Evolutionary conservation across 2,329 filamentous ascomycete genomes (phyloP), one percentile per base, ranked within the genome.

Genomic region (Apiospora malaysiana): DNA sequence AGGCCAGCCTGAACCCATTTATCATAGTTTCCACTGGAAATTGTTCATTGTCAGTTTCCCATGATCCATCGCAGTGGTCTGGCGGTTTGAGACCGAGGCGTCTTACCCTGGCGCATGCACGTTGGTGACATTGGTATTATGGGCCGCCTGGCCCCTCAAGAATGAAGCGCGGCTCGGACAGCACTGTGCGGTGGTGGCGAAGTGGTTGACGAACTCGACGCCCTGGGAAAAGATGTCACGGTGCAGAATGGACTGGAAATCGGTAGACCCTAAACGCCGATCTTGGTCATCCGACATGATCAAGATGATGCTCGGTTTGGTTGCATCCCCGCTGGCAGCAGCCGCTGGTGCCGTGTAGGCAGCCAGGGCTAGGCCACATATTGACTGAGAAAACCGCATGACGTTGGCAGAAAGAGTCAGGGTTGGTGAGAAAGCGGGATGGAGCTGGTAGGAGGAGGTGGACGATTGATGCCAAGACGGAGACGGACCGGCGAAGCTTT

Each of bases 221-320:
- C 49, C 49, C 49, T 32, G 49, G 14, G 49, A 56, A 23, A 27
- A 56, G 49, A 56, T 56, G 23, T 56, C 91, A 69, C 89, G 81
- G 0, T 89, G 81, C 16, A 84, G 78, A 0, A 93, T 77, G 73
- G 91, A 84, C 74, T 89, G 85, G 71, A 91, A 91, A 0, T 86
- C 82, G 3, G 92, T 76, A 0, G 90, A 92, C 66, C 89, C 82
- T 74, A 93, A 82, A 51, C 88, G 85, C 1, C 89, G 79, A 75
- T 93, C 91, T 75, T 93, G 91, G 72, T 93, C 91, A 72, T 93
- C 91, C 0, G 89, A 91, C 49, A 93, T 82, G 71, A 93, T 88
- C 76, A 93, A 90, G 25, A 93, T 82, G 65, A 93, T 87, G 73
- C 92, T 92, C 0, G 87, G 85, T 27, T 76, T 2, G 23, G 25